These are phyloP conservation scores for Prillingera fragicola DNA, from an alignment of 1,284 basidiomycete species.

Conservation along the genomic window DNA sequence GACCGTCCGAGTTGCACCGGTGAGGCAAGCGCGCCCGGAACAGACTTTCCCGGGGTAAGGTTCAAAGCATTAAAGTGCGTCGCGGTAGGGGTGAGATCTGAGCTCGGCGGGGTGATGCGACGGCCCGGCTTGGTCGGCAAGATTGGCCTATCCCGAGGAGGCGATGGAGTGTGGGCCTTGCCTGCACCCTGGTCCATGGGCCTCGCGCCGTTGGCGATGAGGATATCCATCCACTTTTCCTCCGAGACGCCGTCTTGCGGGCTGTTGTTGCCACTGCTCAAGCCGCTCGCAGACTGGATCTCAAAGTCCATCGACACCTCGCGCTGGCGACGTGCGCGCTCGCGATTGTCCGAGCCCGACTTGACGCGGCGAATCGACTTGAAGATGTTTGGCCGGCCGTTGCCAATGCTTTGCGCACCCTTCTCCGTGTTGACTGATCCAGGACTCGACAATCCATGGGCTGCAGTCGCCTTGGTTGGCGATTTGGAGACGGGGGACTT, in stretches of 20 bases:
- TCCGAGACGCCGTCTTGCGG: slow-evolving; percentile 47
- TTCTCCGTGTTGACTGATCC: too few species aligned
- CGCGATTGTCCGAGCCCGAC: slow-evolving; percentile 28
- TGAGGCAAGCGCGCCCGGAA: too few species aligned
- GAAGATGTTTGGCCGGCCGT: slow-evolving; percentile 50
- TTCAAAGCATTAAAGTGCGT: slow-evolving; percentile 5
- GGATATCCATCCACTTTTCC: slow-evolving; percentile 59
- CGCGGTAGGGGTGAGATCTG: slow-evolving; percentile 10
- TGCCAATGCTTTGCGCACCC: slow-evolving; percentile 57
- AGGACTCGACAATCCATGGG: too few species aligned
- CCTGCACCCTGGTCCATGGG: slow-evolving; percentile 51
- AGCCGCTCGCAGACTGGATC: slow-evolving; percentile 36
- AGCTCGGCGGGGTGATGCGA: neutral
- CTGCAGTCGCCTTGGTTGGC: slow-evolving; percentile 67
- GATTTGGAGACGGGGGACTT: neutral
- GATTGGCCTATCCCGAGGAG: neutral
- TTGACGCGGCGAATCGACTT: slow-evolving; percentile 27
- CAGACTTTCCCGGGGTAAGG: too few species aligned
- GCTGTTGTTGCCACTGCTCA: slow-evolving; percentile 35
- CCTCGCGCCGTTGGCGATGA: slow-evolving; percentile 62
- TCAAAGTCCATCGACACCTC: slow-evolving; percentile 44
- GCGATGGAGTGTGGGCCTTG: neutral
- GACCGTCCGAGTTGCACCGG: too few species aligned
- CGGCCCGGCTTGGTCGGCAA: slow-evolving; percentile 34
- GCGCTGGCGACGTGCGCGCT: slow-evolving; percentile 37